phyloP scores from a whole-genome alignment of 1,284 basidiomycete genomes.

The Tylopilus sp. region DNA sequence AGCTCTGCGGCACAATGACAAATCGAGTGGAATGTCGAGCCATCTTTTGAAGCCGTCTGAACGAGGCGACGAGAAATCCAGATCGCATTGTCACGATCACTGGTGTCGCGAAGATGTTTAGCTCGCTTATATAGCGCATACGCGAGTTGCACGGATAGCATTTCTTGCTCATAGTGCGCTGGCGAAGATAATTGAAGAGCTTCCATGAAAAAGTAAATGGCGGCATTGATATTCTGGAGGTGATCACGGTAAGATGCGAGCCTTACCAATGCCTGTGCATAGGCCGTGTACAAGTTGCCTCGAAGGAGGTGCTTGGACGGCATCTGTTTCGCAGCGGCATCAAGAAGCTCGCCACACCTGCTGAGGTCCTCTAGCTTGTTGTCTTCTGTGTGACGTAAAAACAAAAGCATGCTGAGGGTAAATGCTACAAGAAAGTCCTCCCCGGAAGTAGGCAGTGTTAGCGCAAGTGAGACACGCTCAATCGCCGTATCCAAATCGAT shows the following conservation, averaged over 20 bases:
- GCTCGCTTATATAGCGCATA: constrained; percentile 7
- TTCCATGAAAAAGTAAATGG: constrained; percentile 15
- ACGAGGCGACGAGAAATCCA: neutral
- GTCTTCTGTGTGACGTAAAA: constrained; percentile 1
- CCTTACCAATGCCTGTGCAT: constrained; percentile 12
- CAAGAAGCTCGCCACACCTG: constrained; percentile 13
- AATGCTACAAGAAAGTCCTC: constrained; percentile 4
- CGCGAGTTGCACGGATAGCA: constrained; percentile 1
- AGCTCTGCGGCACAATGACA: constrained; percentile 1
- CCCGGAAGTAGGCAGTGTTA: constrained; percentile 6
- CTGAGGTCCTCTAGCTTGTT: constrained; percentile 13
- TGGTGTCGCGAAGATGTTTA: neutral
- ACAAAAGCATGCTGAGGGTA: constrained; percentile 14
- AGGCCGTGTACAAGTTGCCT: constrained; percentile 8
- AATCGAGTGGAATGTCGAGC: neutral
- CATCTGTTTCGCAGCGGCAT: constrained; percentile 9
- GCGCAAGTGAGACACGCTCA: constrained; percentile 6
- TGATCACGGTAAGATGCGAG: constrained; percentile 3
- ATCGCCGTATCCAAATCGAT: constrained; percentile 22
- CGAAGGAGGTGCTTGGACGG: constrained; percentile 14
- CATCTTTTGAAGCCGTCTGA: constrained; percentile 10
- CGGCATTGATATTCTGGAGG: constrained; percentile 8
- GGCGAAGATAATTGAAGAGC: constrained; percentile 8
- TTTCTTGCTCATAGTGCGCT: constrained; percentile 12
- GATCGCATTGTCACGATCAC: constrained; percentile 3